Evolutionary conservation across 2,329 filamentous ascomycete species (phyloP).

Genomic region (Juglanconis oblonga): DNA sequence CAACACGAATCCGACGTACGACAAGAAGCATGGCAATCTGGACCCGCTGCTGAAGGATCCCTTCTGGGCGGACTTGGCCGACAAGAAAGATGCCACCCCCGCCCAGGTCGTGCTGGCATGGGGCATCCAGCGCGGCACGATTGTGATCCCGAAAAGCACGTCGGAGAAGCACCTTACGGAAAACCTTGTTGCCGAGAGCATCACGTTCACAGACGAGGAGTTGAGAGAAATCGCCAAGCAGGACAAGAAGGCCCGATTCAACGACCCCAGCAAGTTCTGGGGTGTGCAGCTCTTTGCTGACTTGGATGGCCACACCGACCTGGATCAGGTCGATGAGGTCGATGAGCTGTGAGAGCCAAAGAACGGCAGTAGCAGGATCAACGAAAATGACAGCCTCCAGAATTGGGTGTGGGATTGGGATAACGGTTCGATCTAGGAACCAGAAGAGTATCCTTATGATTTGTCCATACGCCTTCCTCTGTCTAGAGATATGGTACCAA

Average conservation of each 20-base stretch:
- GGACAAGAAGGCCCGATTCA: conserved; percentile 31
- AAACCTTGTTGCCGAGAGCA: conserved; percentile 48
- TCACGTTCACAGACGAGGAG: conserved; percentile 37
- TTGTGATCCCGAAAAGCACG: conserved; percentile 49
- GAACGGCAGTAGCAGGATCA: too few species aligned
- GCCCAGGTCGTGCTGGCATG: conserved; percentile 46
- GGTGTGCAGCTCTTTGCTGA: conserved; percentile 37
- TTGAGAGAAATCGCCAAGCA: conserved; percentile 27
- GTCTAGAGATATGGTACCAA: too few species aligned
- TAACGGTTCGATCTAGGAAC: too few species aligned
- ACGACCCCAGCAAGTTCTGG: conserved; percentile 36
- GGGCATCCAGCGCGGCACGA: conserved; percentile 43
- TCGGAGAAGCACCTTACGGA: conserved; percentile 40
- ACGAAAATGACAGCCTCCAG: too few species aligned
- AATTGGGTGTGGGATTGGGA: too few species aligned
- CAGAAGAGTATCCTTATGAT: too few species aligned
- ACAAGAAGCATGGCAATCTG: conserved; percentile 26
- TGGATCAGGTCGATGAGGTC: conserved; percentile 9
- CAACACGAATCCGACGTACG: conserved; percentile 47
- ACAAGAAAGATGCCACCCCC: conserved; percentile 36
- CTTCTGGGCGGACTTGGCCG: conserved; percentile 36
- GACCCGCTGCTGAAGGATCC: conserved; percentile 37
- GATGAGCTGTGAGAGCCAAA: background rate
- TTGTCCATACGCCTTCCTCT: too few species aligned
- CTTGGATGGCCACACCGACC: conserved; percentile 33